Base-by-base conservation (phyloP, 192 early-diverging fungal species). In the Endogone sp. region DNA sequence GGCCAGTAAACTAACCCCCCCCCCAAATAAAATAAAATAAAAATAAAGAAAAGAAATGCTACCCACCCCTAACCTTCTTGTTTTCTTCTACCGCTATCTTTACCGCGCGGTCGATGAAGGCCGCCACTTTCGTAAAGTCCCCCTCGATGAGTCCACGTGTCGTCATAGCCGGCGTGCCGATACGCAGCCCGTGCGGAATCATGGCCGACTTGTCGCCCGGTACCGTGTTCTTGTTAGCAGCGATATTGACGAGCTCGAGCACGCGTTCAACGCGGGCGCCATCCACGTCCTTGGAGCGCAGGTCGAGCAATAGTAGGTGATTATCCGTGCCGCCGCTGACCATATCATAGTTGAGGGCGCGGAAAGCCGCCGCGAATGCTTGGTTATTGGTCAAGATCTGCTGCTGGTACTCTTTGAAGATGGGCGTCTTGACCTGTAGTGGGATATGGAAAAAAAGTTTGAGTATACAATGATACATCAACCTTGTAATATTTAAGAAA, bases 211-310 rank as follows among this genome's bases (percentile, higher is more conserved):
- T 95, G 78, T 99, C 97, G 20, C 95, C 95, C 3, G 97, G 96
- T 49, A 99, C 93, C 0, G 97, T 99, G 89, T 99, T 99, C 84
- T 99, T 99, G 86, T 99, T 99, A 55, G 94, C 88, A 0, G 97
- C 95, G 81, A 99, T 94, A 79, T 99, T 99, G 79, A 87, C 91
- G 66, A 97, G 84, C 81, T 99, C 97, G 49, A 99, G 81, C 22
- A 99, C 85, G 57, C 95, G 88, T 83, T 99, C 96, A 0, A 97
- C 95, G 68, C 97, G 92, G 1, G 95, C 95, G 64, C 97, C 97
- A 72, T 99, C 97, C 61, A 96, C 87, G 11, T 86, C 84, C 87
- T 91, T 84, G 76, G 85, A 86, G 37, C 89, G 80, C 64, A 99
- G 80, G 79, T 99, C 91, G 56, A 99, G 76, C 63, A 99, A 84